A percentile compares a stretch with the other conserved stretches of the same genome.
Evolutionary conservation across 2,329 filamentous ascomycete species (phyloP).

Genomic region (Monosporascus sp.): DNA sequence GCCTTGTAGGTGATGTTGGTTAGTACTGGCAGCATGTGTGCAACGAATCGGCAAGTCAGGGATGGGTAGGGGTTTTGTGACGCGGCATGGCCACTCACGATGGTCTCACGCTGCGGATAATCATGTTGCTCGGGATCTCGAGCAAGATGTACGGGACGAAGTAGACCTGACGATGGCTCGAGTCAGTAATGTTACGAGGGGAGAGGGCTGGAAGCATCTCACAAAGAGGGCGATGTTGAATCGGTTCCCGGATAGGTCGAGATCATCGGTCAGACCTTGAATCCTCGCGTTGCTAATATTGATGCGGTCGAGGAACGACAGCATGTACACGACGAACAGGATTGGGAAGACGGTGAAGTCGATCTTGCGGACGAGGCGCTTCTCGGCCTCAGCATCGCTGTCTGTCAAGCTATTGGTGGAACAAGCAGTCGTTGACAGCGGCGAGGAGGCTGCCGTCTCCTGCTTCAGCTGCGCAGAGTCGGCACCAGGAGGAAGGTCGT

Average conservation of each 20-base stretch:
- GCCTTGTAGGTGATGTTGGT: slow-evolving; percentile 2
- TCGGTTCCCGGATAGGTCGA: slow-evolving; percentile 34
- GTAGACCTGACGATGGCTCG: slow-evolving; percentile 17
- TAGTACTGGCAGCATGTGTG: background rate
- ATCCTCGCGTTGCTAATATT: slow-evolving; percentile 44
- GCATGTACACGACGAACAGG: slow-evolving; percentile 35
- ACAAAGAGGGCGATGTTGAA: slow-evolving; percentile 39
- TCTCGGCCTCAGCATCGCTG: slow-evolving; percentile 29
- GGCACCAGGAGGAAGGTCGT: too few species aligned
- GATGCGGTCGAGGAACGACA: slow-evolving; percentile 39
- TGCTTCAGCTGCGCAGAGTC: too few species aligned
- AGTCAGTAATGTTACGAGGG: background rate
- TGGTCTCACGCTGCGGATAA: slow-evolving; percentile 37
- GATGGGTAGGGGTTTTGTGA: too few species aligned
- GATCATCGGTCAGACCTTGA: slow-evolving; percentile 35
- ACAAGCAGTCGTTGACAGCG: background rate
- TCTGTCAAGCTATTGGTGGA: background rate
- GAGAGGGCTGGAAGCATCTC: slow-evolving; percentile 3
- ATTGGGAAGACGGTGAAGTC: slow-evolving; percentile 35
- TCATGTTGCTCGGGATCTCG: slow-evolving; percentile 40
- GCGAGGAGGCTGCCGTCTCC: too few species aligned
- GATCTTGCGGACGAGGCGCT: slow-evolving; percentile 33
- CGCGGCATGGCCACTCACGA: slow-evolving; percentile 13
- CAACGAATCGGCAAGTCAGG: background rate
- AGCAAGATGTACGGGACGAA: slow-evolving; percentile 39